phyloP scores from a whole-genome alignment of 2,329 filamentous ascomycete species.

The Diaporthe amygdali region DNA sequence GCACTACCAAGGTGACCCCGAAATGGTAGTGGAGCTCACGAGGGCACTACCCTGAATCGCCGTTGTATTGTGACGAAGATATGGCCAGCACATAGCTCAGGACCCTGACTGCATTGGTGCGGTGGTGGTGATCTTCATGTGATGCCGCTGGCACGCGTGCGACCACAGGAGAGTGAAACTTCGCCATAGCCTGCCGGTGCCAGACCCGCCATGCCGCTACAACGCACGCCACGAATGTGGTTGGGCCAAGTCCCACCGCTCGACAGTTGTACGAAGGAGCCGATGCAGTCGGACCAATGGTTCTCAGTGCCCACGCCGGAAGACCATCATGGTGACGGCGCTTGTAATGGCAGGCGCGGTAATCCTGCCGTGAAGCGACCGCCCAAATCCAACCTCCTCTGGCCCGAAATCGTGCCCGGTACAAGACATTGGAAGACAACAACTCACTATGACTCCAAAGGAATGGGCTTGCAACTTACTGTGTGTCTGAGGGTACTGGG shows the following conservation, averaged over 20 bases:
- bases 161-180: background rate
- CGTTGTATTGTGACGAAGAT: constrained; percentile 9
- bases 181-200: constrained; percentile 11
- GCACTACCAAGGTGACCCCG: background rate
- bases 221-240: background rate
- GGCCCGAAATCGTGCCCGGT: background rate
- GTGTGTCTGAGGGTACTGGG: background rate
- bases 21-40: constrained; percentile 4
- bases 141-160: constrained; percentile 6
- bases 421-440: background rate
- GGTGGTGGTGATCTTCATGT: constrained; percentile 1
- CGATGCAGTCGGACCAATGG: background rate
- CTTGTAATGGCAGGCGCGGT: background rate
- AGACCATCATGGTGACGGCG: background rate
- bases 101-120: background rate
- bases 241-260: background rate
- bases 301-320: background rate
- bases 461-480: background rate
- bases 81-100: background rate
- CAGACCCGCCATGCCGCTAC: background rate
- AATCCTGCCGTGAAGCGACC: background rate
- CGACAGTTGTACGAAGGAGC: background rate
- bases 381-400: background rate
- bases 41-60: constrained; percentile 19
- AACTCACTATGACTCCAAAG: background rate